Conservation (phyloP, 2,329 filamentous ascomycete species). For the Blastomyces gilchristii region DNA sequence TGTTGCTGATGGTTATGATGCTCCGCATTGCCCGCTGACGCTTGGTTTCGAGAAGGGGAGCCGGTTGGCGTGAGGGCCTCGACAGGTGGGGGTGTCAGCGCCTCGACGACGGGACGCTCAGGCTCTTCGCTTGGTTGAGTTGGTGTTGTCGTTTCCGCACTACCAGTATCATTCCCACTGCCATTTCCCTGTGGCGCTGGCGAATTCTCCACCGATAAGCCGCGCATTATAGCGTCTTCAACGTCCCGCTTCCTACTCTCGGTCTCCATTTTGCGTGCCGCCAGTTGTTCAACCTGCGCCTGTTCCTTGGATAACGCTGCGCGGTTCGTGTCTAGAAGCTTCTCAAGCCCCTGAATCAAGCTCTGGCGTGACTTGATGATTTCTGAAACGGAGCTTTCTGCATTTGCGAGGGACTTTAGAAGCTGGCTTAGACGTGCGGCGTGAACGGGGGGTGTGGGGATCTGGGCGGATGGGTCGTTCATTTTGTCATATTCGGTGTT, state of each 20-base stretch:
- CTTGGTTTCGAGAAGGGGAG: constrained; percentile 32
- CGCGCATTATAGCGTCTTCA: constrained; percentile 82
- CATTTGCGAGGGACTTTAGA: constrained; percentile 78
- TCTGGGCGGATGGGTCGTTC: constrained; percentile 56
- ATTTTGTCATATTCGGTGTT: constrained; percentile 77
- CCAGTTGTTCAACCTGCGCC: constrained; percentile 52
- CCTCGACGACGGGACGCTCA: constrained; percentile 71
- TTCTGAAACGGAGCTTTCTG: constrained; percentile 80
- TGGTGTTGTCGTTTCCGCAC: constrained; percentile 16
- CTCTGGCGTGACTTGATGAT: constrained; percentile 74
- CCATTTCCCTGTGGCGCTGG: constrained; percentile 34
- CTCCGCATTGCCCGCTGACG: background rate
- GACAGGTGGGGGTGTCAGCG: constrained; percentile 67
- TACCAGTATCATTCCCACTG: constrained; percentile 22
- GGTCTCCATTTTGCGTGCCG: constrained; percentile 57
- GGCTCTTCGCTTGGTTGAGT: constrained; percentile 41
- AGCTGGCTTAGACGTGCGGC: constrained; percentile 80
- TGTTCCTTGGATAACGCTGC: constrained; percentile 61
- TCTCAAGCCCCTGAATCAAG: constrained; percentile 71
- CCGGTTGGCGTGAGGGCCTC: constrained; percentile 45
- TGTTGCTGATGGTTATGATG: constrained; percentile 19
- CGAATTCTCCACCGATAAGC: constrained; percentile 54
- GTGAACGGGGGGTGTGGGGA: constrained; percentile 78
- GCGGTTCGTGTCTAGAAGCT: constrained; percentile 65
- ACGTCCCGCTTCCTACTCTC: constrained; percentile 80